These are phyloP conservation scores for Epithemia pelagica DNA, from an alignment of 108 stramenopile species.

Conservation along the genomic window DNA sequence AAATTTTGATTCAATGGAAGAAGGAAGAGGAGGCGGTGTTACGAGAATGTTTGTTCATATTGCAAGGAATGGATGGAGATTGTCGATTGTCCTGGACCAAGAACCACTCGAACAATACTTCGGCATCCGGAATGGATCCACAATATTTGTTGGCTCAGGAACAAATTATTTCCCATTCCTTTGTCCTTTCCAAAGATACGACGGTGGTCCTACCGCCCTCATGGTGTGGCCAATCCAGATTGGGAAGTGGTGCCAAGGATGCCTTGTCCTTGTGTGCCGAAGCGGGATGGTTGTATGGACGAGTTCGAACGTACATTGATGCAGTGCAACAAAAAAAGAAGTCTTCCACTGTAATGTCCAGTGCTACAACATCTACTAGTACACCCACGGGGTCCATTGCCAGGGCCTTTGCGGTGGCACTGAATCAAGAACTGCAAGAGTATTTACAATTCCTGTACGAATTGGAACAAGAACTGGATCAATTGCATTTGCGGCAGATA, in stretches of 20 bases:
- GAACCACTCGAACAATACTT: background rate
- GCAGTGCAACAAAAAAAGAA: constrained; percentile 16
- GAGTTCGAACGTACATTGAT: constrained; percentile 45
- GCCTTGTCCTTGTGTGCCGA: constrained; percentile 68
- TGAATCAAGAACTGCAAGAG: constrained; percentile 57
- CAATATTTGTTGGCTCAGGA: constrained; percentile 15
- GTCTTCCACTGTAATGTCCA: too few species aligned
- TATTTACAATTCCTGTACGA: constrained; percentile 61
- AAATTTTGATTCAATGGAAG: background rate
- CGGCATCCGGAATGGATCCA: background rate
- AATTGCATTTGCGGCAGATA: constrained; percentile 60
- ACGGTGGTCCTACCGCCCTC: background rate
- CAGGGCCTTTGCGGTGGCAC: constrained; percentile 63
- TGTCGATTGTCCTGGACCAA: constrained; percentile 20
- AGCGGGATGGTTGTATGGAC: constrained; percentile 78
- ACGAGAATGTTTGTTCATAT: constrained; percentile 43
- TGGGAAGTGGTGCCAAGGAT: constrained; percentile 63
- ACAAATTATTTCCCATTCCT: constrained; percentile 12
- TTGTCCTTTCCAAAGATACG: constrained; percentile 4
- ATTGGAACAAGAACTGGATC: constrained; percentile 56
- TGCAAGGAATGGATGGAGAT: constrained; percentile 50
- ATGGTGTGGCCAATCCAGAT: constrained; percentile 18
- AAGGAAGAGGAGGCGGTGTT: constrained; percentile 37
- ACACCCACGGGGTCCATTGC: constrained; percentile 43
- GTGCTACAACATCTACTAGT: constrained; percentile 33